Percentiles rank a stretch among this genome's conserved stretches.
Evolutionary conservation across 2,329 filamentous ascomycete genomes (phyloP).

Genomic region (Gyromitra esculenta): DNA sequence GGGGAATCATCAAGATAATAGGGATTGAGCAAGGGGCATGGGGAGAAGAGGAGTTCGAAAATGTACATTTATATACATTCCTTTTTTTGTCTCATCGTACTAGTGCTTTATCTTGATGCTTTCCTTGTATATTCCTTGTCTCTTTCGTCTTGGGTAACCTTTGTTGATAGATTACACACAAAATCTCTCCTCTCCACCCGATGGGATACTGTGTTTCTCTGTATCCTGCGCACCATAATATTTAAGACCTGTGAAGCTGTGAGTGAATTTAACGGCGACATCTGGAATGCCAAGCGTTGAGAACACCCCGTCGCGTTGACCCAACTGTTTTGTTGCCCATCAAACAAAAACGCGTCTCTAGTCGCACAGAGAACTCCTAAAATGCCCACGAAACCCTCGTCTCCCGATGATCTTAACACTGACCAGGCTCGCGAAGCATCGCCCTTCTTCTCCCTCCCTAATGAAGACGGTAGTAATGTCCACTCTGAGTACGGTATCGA

Average conservation of each 20-base stretch:
- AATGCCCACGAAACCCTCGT: constrained; percentile 25
- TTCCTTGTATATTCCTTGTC: constrained; percentile 39
- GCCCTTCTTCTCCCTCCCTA: constrained; percentile 47
- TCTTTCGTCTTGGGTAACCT: constrained; percentile 31
- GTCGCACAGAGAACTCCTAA: not conserved
- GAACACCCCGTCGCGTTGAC: constrained; percentile 21
- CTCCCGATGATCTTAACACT: not conserved
- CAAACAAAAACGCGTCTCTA: constrained; percentile 15
- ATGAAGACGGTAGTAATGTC: constrained; percentile 46
- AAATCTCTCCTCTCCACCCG: constrained; percentile 48
- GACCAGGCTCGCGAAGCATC: constrained; percentile 26
- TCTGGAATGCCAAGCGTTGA: constrained; percentile 32
- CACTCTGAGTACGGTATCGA: constrained; percentile 26
- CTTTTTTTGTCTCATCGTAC: constrained; percentile 47
- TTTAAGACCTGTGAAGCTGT: not conserved
- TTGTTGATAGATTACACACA: constrained; percentile 47
- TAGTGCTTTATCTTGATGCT: constrained; percentile 37
- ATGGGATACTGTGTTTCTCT: constrained; percentile 15
- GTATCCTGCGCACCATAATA: not conserved
- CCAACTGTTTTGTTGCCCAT: not conserved
- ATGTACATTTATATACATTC: constrained; percentile 52
- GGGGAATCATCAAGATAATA: constrained; percentile 43
- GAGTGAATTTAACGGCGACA: not conserved
- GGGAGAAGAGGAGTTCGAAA: constrained; percentile 49
- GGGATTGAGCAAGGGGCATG: constrained; percentile 33